Percentiles rank a stretch among this genome's conserved stretches.
Evolutionary conservation across 176 grass and related monocot genomes (phyloP).

Genomic region (Carex pumila): DNA sequence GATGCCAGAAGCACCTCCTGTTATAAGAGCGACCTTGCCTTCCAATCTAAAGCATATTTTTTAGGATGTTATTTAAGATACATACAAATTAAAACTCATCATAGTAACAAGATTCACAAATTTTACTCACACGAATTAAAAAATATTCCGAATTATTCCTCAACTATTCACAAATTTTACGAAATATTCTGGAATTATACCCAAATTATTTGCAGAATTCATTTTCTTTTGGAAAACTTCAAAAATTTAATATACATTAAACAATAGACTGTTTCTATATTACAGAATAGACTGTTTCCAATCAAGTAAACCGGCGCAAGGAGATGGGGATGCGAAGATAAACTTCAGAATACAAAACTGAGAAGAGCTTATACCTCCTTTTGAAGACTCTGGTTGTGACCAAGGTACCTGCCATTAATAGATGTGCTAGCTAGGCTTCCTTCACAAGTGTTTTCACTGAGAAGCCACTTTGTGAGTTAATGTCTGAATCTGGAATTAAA

Average conservation of each 20-base stretch:
- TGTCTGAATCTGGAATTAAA: neutral
- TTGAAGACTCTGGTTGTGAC: neutral
- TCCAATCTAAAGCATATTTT: slow-evolving; percentile 32
- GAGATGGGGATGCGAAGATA: neutral
- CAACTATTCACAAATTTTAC: no score
- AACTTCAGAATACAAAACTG: neutral
- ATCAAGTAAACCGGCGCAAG: neutral
- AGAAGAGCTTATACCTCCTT: neutral
- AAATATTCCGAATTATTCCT: no score
- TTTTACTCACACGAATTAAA: no score
- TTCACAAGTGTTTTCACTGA: neutral
- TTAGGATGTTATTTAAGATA: no score
- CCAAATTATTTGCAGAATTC: no score
- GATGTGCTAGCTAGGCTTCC: neutral
- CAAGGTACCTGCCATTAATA: neutral
- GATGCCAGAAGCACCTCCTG: slow-evolving; percentile 58
- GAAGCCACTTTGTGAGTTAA: neutral
- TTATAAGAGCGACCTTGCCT: slow-evolving; percentile 73
- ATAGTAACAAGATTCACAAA: no score
- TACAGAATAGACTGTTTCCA: neutral
- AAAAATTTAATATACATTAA: no score
- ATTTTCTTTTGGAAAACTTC: no score
- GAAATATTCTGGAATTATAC: no score
- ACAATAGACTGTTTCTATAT: no score
- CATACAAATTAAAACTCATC: no score